phyloP scores from a whole-genome alignment of 139 green algal species.

The Chlorella sorokiniana region DNA sequence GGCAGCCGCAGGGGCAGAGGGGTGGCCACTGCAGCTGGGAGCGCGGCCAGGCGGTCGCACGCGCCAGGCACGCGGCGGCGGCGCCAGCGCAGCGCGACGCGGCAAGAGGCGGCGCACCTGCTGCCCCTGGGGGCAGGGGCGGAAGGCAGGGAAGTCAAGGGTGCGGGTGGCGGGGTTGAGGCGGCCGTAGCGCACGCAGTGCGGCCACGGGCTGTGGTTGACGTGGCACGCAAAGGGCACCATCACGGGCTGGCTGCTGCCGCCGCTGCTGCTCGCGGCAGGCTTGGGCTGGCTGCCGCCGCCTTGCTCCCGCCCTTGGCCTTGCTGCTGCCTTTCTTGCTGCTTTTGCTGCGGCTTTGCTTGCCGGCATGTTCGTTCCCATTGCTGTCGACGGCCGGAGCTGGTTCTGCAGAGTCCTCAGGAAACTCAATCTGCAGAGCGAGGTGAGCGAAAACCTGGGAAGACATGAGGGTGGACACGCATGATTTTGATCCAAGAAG shows the following conservation, averaged over 20 bases:
- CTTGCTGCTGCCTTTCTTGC: background rate
- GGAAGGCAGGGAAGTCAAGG: constrained; percentile 59
- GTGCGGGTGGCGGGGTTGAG: constrained; percentile 43
- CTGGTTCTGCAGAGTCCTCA: too few relatives aligned
- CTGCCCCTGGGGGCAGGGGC: constrained; percentile 46
- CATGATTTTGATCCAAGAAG: too few relatives aligned
- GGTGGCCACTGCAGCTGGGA: background rate
- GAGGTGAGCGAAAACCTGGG: too few relatives aligned
- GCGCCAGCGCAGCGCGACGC: background rate
- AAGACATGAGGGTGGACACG: too few relatives aligned
- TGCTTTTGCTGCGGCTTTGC: background rate
- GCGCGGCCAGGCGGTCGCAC: too few relatives aligned
- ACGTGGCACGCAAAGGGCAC: constrained; percentile 69
- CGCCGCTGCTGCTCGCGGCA: background rate
- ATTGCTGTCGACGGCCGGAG: too few relatives aligned
- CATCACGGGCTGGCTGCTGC: constrained; percentile 55
- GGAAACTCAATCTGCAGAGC: background rate
- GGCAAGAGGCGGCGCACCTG: background rate
- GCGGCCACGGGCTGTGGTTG: constrained; percentile 75
- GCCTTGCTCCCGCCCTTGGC: background rate
- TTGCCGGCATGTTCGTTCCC: background rate
- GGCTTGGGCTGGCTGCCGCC: background rate
- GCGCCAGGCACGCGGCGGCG: too few relatives aligned
- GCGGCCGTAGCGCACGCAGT: constrained; percentile 70
- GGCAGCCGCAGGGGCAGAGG: background rate